Percentiles rank a stretch among this genome's conserved stretches.
Evolutionary conservation across 495 filamentous ascomycete genomes (phyloP).

Genomic region (Hypoxylon cercidicola): DNA sequence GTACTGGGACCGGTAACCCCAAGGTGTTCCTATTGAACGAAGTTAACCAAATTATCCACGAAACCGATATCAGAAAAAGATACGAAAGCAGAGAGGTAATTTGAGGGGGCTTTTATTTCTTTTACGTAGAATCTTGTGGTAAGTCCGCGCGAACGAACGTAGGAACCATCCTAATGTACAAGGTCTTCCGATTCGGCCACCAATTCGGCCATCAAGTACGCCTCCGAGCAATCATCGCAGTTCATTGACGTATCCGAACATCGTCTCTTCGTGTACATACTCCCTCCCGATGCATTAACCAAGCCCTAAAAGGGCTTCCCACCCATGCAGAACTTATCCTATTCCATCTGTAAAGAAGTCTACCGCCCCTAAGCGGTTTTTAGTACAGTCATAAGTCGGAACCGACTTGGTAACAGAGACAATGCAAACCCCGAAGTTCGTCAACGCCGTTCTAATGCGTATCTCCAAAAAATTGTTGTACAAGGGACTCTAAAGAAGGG

Average conservation of each 20-base stretch:
- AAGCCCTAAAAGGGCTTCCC: neutral
- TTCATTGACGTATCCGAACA: conserved; percentile 26
- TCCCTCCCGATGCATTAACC: conserved; percentile 2
- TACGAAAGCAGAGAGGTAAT: neutral
- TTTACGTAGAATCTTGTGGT: neutral
- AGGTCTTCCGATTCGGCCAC: neutral
- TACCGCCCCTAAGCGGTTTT: conserved; percentile 5
- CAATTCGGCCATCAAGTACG: neutral
- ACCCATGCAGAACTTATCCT: neutral
- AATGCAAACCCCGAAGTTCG: conserved; percentile 10
- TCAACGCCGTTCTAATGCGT: conserved; percentile 38
- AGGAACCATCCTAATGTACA: conserved; percentile 12
- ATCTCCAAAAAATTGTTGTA: conserved; percentile 18
- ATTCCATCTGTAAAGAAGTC: conserved; percentile 6
- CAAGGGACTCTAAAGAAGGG: conserved; percentile 18
- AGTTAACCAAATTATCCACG: no score
- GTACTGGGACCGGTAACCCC: no score
- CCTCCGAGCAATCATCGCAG: neutral
- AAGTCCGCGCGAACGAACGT: conserved; percentile 16
- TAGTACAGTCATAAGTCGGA: conserved; percentile 21
- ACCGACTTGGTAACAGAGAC: conserved; percentile 5
- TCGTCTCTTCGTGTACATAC: conserved; percentile 26
- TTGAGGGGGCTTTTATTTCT: neutral
- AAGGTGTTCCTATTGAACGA: no score
- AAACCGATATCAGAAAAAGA: neutral